Base-by-base conservation (phyloP, 345 rosid genomes). In the Acer campestre region DNA sequence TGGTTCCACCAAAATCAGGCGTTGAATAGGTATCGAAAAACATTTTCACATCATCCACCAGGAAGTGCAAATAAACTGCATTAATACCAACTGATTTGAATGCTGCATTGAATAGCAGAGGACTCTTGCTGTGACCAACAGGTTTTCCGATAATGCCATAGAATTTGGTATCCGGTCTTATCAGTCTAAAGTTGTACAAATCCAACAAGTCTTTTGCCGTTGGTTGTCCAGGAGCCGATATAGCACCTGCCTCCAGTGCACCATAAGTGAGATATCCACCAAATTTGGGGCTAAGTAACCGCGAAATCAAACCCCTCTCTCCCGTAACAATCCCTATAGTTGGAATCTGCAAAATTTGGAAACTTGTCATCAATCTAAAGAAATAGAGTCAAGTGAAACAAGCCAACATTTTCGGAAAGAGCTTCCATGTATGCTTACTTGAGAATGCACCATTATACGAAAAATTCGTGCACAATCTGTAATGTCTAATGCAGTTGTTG, bases 61-160 rank as follows among this genome's bases (percentile, higher is more conserved):
- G 73, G 63, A 81, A 84, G 75, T 84, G 87, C 17, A 84, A 53
- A 68, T 84, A 84, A 75, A 84, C 79, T 18, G 85, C 84, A 46
- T 84, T 84, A 55, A 84, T 78, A 55, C 87, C 87, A 12, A 77
- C 87, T 9, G 81, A 77, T 68, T 82, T 84, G 76, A 58, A 84
- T 18, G 87, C 74, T 3, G 85, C 83, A 74, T 84, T 84, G 81
- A 81, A 84, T 78, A 84, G 67, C 46, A 84, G 85, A 74, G 87
- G 87, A 49, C 85, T 81, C 83, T 84, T 84, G 85, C 87, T 84
- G 68, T 84, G 87, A 14, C 87, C 87, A 22, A 84, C 87, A 4
- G 87, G 87, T 74, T 84, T 84, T 58, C 85, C 85, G 17, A 84
- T 84, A 77, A 84, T 82, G 48, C 87, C 87, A 27, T 82, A 84